A percentile compares a stretch with the other conserved stretches of the same genome.
phyloP scores from a whole-genome alignment of 306 rosid species.

The Macrotyloma uniflorum region DNA sequence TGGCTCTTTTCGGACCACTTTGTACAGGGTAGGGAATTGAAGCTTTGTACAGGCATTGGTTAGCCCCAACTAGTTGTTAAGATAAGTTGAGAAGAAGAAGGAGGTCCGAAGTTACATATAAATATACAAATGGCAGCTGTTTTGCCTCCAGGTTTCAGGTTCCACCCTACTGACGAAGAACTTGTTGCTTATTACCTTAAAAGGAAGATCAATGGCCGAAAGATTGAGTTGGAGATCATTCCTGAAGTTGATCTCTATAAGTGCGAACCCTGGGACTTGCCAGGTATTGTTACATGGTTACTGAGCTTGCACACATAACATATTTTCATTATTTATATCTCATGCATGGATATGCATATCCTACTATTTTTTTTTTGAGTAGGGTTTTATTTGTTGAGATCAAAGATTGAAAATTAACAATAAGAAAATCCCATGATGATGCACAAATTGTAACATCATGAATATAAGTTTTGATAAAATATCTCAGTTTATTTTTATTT shows the following conservation, averaged over 20 bases:
- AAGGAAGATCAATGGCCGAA: slow-evolving; percentile 85
- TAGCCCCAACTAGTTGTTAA: neutral
- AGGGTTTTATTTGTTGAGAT: neutral
- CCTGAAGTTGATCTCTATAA: slow-evolving; percentile 98
- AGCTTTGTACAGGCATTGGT: neutral
- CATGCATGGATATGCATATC: neutral
- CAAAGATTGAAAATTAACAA: neutral
- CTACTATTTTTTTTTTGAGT: neutral
- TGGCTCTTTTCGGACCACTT: neutral
- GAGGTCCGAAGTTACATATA: slow-evolving; percentile 38
- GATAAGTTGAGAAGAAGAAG: slow-evolving; percentile 32
- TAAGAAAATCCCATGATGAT: neutral
- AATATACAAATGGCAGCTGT: slow-evolving; percentile 64
- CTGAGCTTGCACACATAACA: neutral
- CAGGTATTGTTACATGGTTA: slow-evolving; percentile 50
- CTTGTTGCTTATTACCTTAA: slow-evolving; percentile 91
- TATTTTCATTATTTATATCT: neutral
- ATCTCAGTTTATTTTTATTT: neutral
- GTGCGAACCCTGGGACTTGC: slow-evolving; percentile 98
- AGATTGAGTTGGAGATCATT: slow-evolving; percentile 83
- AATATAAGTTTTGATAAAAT: neutral
- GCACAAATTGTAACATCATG: neutral
- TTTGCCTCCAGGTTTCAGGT: slow-evolving; percentile 93
- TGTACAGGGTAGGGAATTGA: slow-evolving; percentile 17
- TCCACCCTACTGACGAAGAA: slow-evolving; percentile 95